Evolutionary conservation across 1,284 basidiomycete genomes (phyloP).

Genomic region (Papiliotrema laurentii): DNA sequence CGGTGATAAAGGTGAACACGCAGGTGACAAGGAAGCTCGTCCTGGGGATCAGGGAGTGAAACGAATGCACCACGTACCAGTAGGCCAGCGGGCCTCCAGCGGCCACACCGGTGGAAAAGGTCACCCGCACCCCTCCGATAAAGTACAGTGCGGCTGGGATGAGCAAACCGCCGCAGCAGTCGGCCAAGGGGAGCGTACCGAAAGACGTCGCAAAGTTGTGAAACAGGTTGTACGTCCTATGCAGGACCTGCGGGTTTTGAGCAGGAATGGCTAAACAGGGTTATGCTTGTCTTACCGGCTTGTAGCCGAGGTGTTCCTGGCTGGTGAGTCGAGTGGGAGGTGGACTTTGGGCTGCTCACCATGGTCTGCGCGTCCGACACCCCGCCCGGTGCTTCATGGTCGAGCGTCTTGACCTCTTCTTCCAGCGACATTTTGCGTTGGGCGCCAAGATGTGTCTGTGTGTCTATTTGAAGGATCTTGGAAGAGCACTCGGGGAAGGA

Average conservation of each 20-base stretch:
- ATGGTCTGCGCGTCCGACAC: background rate
- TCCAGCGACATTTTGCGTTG: too few species aligned
- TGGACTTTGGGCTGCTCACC: background rate
- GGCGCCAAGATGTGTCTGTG: too few species aligned
- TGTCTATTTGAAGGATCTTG: too few species aligned
- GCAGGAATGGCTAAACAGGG: too few species aligned
- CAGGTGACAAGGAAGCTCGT: constrained; percentile 11
- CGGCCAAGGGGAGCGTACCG: background rate
- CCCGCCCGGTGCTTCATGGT: too few species aligned
- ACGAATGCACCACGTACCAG: background rate
- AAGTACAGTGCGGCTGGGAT: background rate
- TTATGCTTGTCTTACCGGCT: too few species aligned
- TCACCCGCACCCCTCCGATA: background rate
- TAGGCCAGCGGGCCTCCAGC: background rate
- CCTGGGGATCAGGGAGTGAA: background rate
- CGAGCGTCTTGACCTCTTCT: too few species aligned
- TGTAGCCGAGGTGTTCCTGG: background rate
- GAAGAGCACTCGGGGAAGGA: too few species aligned
- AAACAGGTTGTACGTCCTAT: background rate
- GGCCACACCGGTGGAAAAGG: background rate
- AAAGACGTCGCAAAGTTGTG: background rate
- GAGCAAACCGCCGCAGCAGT: background rate
- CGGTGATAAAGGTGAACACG: constrained; percentile 56
- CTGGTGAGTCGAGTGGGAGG: background rate
- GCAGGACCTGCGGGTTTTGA: background rate